Conservation (phyloP, 768 basidiomycete species). For the Vararia minispora region DNA sequence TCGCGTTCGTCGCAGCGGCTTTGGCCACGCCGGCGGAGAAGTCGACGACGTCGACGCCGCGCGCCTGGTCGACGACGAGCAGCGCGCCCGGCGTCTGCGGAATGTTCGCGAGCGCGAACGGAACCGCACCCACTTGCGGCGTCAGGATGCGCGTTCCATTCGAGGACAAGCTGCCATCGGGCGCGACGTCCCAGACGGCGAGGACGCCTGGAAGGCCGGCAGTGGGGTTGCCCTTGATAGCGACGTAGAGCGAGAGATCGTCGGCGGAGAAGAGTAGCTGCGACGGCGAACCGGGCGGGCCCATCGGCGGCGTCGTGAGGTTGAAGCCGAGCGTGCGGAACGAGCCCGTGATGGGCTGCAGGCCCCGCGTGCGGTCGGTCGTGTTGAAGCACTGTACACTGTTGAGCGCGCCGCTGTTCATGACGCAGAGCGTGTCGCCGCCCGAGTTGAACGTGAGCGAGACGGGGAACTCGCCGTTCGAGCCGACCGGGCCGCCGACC, state of each 20-base stretch:
- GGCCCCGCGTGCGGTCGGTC: constrained; percentile 27
- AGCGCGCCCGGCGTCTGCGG: constrained; percentile 21
- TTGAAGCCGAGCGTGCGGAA: constrained; percentile 32
- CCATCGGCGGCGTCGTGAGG: constrained; percentile 40
- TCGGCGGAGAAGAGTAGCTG: constrained; percentile 38
- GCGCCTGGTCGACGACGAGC: constrained; percentile 19
- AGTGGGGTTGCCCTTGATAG: constrained; percentile 36
- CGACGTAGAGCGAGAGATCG: constrained; percentile 30
- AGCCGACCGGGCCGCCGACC: constrained; percentile 32
- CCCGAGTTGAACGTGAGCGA: constrained; percentile 26
- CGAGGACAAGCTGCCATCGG: constrained; percentile 32
- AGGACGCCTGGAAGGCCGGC: constrained; percentile 33
- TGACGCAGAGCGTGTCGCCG: constrained; percentile 22
- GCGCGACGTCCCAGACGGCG: constrained; percentile 36
- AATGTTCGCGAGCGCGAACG: constrained; percentile 34
- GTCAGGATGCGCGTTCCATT: constrained; percentile 28
- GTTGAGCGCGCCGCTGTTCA: constrained; percentile 26
- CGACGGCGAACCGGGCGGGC: constrained; percentile 33
- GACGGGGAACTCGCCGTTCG: constrained; percentile 40
- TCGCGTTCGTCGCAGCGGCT: constrained; percentile 13
- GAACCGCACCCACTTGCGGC: constrained; percentile 30
- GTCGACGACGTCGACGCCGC: constrained; percentile 22
- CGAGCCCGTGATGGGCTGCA: constrained; percentile 28
- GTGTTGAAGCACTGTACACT: constrained; percentile 23
- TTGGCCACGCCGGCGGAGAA: constrained; percentile 19